A percentile compares a stretch with the other conserved stretches of the same genome.
These are phyloP conservation scores for Ophiosphaerella herpotricha DNA, from an alignment of 2,329 filamentous ascomycete genomes.

Conservation along the genomic window DNA sequence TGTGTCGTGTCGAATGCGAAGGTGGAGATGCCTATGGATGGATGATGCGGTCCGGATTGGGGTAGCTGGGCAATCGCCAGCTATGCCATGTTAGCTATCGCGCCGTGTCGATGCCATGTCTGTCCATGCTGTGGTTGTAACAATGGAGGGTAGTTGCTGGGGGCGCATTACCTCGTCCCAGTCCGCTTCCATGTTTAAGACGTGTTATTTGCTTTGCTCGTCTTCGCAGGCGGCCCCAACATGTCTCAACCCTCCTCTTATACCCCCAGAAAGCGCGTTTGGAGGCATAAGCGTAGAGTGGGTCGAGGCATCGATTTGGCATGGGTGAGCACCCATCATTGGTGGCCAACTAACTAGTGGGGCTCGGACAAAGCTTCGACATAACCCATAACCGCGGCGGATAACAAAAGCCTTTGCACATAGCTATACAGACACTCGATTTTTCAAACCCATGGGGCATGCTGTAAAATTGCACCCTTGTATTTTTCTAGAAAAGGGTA, in stretches of 20 bases:
- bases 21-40: slow-evolving; percentile 74
- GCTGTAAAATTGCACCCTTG: too few relatives aligned
- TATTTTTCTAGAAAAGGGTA: too few relatives aligned
- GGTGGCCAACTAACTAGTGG: slow-evolving; percentile 1
- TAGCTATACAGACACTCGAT: too few relatives aligned
- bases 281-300: slow-evolving; percentile 18
- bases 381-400: background rate
- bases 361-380: slow-evolving; percentile 8
- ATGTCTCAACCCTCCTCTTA: slow-evolving; percentile 31
- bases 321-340: slow-evolving; percentile 11
- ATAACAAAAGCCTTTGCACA: background rate
- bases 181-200: slow-evolving; percentile 55
- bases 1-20: slow-evolving; percentile 88
- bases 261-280: slow-evolving; percentile 21
- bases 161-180: slow-evolving; percentile 53
- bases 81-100: slow-evolving; percentile 51
- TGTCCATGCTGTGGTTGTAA: background rate
- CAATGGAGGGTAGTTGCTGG: background rate
- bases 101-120: background rate
- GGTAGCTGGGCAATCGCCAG: slow-evolving; percentile 82
- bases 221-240: slow-evolving; percentile 22
- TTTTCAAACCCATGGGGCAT: too few relatives aligned
- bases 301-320: slow-evolving; percentile 28
- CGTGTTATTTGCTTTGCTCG: slow-evolving; percentile 27
- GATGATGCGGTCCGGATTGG: slow-evolving; percentile 68